A percentile compares a stretch with the other conserved stretches of the same genome.
Evolutionary conservation across 129 eudicot genomes (phyloP).

Genomic region (Mikania micrantha): DNA sequence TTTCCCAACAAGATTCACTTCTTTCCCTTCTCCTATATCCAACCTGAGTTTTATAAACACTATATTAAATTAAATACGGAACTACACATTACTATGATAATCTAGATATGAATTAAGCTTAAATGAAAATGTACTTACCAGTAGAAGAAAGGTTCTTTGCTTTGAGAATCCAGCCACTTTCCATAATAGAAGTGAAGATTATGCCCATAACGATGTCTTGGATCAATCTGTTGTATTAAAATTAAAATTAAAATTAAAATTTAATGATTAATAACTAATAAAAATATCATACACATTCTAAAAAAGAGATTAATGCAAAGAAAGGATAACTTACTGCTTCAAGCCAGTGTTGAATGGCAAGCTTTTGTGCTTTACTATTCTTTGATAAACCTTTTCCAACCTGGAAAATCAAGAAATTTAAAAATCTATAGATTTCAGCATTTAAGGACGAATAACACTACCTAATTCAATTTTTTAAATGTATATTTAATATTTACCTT

Average conservation of each 20-base stretch:
- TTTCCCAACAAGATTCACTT: slow-evolving; percentile 71
- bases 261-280: neutral
- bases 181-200: slow-evolving; percentile 82
- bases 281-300: neutral
- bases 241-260: neutral
- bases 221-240: slow-evolving; percentile 84
- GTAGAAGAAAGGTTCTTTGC: slow-evolving; percentile 94
- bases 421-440: too few species aligned
- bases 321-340: slow-evolving; percentile 65
- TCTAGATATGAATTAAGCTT: neutral
- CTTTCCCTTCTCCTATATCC: slow-evolving; percentile 96
- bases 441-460: too few species aligned
- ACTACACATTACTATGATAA: neutral
- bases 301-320: neutral
- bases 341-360: slow-evolving; percentile 96
- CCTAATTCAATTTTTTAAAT: neutral
- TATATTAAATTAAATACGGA: neutral
- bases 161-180: slow-evolving; percentile 75
- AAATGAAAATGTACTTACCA: slow-evolving; percentile 44
- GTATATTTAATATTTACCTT: slow-evolving; percentile 39
- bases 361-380: slow-evolving; percentile 83
- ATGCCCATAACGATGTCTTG: slow-evolving; percentile 98
- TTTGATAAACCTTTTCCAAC: slow-evolving; percentile 96
- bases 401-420: slow-evolving; percentile 33
- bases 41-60: slow-evolving; percentile 43